These are phyloP conservation scores for Sphagnum tenellum DNA, from an alignment of 225 moss, liverwort and hornwort genomes.

Conservation along the genomic window DNA sequence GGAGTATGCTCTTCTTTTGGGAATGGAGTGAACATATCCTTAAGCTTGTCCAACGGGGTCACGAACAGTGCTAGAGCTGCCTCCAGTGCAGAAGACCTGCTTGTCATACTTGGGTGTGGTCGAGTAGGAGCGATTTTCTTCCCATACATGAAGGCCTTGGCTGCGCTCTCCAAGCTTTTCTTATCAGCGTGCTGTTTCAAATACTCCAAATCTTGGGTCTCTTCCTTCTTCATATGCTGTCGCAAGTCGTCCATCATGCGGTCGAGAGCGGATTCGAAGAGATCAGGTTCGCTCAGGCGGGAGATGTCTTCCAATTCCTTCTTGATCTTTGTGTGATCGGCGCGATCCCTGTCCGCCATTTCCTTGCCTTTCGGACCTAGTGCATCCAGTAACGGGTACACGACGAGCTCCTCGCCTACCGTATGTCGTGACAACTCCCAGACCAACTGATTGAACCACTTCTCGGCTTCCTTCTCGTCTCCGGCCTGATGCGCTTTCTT, in stretches of 20 bases:
- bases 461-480: conserved; percentile 12
- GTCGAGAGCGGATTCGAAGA: conserved; percentile 9
- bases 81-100: conserved; percentile 5
- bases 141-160: conserved; percentile 4
- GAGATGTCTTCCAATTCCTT: background rate
- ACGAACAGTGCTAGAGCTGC: conserved; percentile 8
- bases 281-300: conserved; percentile 1
- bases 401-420: conserved; percentile 25
- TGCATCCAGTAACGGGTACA: conserved; percentile 18
- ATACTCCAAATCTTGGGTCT: conserved; percentile 12
- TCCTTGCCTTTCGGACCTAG: conserved; percentile 13
- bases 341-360: conserved; percentile 16
- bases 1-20: background rate
- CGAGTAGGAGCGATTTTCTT: conserved; percentile 5
- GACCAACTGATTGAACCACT: conserved; percentile 33
- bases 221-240: conserved; percentile 23
- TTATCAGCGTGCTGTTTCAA: conserved; percentile 6
- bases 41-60: conserved; percentile 10
- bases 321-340: conserved; percentile 22
- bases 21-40: background rate
- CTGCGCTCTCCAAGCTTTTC: conserved; percentile 1
- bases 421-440: conserved; percentile 32
- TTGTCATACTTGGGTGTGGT: conserved; percentile 8
- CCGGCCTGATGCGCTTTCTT: conserved; percentile 10
- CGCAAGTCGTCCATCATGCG: conserved; percentile 12